Percentiles rank a stretch among this genome's conserved stretches.
These are phyloP conservation scores for Termitomyces sp. DNA, from an alignment of 768 basidiomycete genomes.

Conservation along the genomic window DNA sequence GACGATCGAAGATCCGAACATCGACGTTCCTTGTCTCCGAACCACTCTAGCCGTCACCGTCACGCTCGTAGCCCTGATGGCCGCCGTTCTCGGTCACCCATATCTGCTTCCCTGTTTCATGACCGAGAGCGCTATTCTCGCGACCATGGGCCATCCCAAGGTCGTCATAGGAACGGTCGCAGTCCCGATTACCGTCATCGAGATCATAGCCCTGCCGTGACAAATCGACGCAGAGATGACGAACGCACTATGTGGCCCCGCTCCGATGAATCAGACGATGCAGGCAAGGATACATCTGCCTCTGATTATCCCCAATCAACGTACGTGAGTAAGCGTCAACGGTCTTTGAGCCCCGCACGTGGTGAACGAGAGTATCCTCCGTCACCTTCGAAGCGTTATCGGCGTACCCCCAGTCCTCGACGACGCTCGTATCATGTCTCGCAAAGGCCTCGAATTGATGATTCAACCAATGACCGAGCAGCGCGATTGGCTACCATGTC, in stretches of 20 bases:
- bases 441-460: slow-evolving; percentile 15
- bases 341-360: slow-evolving; percentile 29
- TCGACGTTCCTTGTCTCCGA: slow-evolving; percentile 24
- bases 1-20: slow-evolving; percentile 12
- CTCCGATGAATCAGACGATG: slow-evolving; percentile 50
- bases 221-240: slow-evolving; percentile 17
- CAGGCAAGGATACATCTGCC: slow-evolving; percentile 21
- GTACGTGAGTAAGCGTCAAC: slow-evolving; percentile 34
- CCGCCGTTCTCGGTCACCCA: slow-evolving; percentile 39
- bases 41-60: slow-evolving; percentile 31
- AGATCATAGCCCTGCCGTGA: slow-evolving; percentile 25
- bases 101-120: slow-evolving; percentile 18
- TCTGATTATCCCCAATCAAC: slow-evolving; percentile 20
- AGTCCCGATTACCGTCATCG: slow-evolving; percentile 30
- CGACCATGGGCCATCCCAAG: slow-evolving; percentile 22
- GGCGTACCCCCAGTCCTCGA: slow-evolving; percentile 30
- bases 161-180: slow-evolving; percentile 10
- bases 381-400: slow-evolving; percentile 41
- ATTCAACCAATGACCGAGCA: slow-evolving; percentile 52
- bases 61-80: slow-evolving; percentile 41
- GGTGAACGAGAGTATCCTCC: slow-evolving; percentile 19
- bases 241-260: slow-evolving; percentile 37
- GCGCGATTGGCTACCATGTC: slow-evolving; percentile 92
- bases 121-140: slow-evolving; percentile 19
- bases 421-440: slow-evolving; percentile 22